Conservation (phyloP, 257 asterid genomes). For the Capsicum pubescens region DNA sequence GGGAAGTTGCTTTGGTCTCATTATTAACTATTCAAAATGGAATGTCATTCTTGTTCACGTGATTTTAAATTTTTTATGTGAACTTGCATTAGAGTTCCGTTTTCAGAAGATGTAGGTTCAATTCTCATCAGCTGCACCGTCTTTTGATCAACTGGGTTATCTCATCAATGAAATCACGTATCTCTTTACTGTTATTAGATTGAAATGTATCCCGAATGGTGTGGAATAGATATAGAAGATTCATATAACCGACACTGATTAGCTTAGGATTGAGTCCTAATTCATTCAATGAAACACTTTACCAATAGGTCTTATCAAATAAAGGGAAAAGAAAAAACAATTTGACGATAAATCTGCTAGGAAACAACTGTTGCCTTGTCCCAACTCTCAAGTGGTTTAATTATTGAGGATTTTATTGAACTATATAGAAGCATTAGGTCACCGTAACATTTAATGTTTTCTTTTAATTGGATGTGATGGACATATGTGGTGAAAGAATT, state of each 20-base stretch:
- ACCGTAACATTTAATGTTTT: neutral
- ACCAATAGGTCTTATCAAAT: neutral
- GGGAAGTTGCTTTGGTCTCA: neutral
- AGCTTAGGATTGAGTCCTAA: neutral
- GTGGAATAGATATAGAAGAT: neutral
- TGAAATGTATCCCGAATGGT: neutral
- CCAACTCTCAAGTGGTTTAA: neutral
- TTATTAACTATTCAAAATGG: constrained; percentile 2
- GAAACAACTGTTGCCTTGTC: neutral
- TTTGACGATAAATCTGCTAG: neutral
- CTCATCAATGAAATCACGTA: neutral
- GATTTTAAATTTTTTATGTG: neutral
- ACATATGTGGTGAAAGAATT: neutral
- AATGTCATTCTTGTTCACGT: neutral
- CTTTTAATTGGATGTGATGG: neutral
- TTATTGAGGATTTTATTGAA: neutral
- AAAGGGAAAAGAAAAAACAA: neutral
- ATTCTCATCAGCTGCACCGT: neutral
- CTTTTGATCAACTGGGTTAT: neutral
- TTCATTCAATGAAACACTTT: neutral
- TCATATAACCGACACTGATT: neutral
- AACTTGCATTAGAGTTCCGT: constrained; percentile 17
- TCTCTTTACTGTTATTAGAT: neutral
- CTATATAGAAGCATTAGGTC: neutral
- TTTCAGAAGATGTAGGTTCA: neutral